Base-by-base conservation (phyloP, 352 stramenopile genomes). In the Chrysophaeum taylorii region DNA sequence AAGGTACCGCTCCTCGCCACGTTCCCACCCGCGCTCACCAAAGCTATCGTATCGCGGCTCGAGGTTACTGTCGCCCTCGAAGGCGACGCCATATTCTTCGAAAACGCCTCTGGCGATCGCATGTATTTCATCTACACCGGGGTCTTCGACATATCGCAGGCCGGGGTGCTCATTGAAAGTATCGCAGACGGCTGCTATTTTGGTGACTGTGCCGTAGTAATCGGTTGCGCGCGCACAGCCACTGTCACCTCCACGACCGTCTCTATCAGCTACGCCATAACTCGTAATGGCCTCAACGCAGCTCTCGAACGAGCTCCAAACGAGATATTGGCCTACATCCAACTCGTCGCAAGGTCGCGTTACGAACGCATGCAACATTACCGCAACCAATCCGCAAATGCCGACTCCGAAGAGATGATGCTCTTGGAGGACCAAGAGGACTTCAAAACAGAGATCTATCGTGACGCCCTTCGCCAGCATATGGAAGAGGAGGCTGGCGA, bases 121-220 rank as follows among this genome's bases (percentile, higher is more conserved):
- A 82, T 85, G 70, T 85, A 76, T 63, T 85, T 84, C 68, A 84
- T 85, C 63, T 72, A 69, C 37, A 81, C 69, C 68, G 79, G 79
- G 15, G 78, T 82, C 16, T 73, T 81, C 14, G 76, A 83, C 67
- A 81, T 85, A 60, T 81, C 41, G 1, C 48, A 68, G 48, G 68
- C 52, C 36, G 48, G 67, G 15, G 54, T 36, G 18, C 12, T 31
- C 29, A 25, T 72, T 23, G 68, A 53, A 14, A 72, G 25, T 21
- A 69, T 72, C 61, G 64, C 37, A 2, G 50, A 67, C 25, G 68
- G 68, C 29, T 72, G 45, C 27, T 72, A 68, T 33, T 72, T 72
- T 25, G 68, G 68, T 21, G 68, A 72, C 36, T 53, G 67, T 2
- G 39, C 68, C 35, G 48, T 72, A 15, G 39, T 72, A 12, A 27